Percentiles rank a stretch among this genome's conserved stretches.
phyloP scores from a whole-genome alignment of 345 rosid genomes.

The Dimocarpus longan region DNA sequence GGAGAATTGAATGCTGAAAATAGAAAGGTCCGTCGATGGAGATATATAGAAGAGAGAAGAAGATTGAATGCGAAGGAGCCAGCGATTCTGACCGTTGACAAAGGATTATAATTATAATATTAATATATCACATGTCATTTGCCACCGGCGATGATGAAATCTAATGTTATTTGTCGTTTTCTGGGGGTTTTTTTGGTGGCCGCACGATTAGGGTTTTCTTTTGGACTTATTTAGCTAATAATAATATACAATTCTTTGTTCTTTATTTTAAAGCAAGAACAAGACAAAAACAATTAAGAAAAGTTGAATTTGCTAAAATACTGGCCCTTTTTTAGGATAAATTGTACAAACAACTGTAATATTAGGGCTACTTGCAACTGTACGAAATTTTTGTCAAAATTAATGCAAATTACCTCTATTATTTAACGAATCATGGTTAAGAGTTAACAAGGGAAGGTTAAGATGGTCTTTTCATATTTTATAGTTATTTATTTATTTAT shows the following conservation, averaged over 20 bases:
- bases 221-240: background rate
- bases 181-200: background rate
- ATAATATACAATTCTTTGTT: background rate
- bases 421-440: no score
- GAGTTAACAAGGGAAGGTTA: no score
- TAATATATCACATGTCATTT: no score
- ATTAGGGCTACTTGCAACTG: no score
- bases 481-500: no score
- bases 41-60: background rate
- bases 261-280: background rate
- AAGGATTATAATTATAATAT: background rate
- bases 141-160: background rate
- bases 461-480: no score
- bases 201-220: background rate
- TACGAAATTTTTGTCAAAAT: no score
- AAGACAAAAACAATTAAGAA: no score
- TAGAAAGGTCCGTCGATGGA: background rate
- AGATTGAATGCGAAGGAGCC: slow-evolving; percentile 32
- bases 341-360: no score
- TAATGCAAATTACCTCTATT: no score
- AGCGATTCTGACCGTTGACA: slow-evolving; percentile 81
- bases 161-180: background rate
- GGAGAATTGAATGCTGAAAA: background rate
- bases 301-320: background rate
- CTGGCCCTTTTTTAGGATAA: no score